Percentiles rank a stretch among this genome's conserved stretches.
These are phyloP conservation scores for Geotrichum restrictum DNA, from an alignment of 1,139 yeast genomes.

Conservation along the genomic window DNA sequence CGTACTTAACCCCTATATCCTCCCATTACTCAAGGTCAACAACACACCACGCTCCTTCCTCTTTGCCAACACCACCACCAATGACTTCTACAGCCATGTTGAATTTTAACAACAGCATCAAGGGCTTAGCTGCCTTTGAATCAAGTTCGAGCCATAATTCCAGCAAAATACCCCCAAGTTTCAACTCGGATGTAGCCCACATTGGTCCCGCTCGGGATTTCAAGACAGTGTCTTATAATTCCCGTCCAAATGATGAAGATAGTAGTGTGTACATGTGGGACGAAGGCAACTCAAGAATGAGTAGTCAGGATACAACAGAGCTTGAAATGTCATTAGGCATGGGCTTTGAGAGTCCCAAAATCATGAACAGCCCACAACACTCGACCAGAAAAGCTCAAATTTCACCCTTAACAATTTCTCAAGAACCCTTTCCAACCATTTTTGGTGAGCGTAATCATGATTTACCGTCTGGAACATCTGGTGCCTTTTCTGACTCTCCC, in stretches of 20 bases:
- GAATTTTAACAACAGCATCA: too few species aligned
- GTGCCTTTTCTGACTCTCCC: background rate
- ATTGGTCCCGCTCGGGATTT: background rate
- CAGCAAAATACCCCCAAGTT: background rate
- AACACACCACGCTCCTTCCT: background rate
- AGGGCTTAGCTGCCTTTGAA: too few species aligned
- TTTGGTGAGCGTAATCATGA: background rate
- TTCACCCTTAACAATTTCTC: background rate
- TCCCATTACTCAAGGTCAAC: background rate
- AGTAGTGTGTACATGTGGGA: background rate
- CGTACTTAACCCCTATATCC: background rate
- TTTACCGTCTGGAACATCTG: slow-evolving; percentile 2
- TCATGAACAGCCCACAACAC: background rate
- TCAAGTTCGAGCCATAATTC: too few species aligned
- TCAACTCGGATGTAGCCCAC: background rate
- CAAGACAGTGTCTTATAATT: background rate
- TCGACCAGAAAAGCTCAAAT: too few species aligned
- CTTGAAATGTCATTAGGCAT: background rate
- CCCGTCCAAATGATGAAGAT: background rate
- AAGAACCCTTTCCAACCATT: background rate
- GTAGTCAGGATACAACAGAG: background rate
- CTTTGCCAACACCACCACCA: background rate
- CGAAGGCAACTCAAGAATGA: background rate
- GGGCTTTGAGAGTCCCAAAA: background rate
- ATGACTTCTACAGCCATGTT: too few species aligned